These are phyloP conservation scores for Eucalyptus globulus DNA, from an alignment of 345 rosid species.

Conservation along the genomic window DNA sequence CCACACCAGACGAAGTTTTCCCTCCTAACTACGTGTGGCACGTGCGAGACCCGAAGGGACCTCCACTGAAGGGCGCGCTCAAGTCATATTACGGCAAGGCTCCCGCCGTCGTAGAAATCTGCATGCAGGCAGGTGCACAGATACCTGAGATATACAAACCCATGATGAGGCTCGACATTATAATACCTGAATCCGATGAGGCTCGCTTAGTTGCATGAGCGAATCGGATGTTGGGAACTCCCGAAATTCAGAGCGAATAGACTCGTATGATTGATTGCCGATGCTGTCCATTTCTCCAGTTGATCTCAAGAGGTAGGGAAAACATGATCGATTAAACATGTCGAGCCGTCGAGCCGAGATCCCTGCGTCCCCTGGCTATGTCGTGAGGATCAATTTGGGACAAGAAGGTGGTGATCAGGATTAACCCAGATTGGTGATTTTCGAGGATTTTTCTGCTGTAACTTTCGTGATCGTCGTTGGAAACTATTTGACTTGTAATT, in stretches of 20 bases:
- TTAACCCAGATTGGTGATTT: not conserved
- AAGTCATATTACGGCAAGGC: conserved; percentile 82
- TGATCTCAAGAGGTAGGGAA: not conserved
- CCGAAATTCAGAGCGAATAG: not conserved
- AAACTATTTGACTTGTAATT: not conserved
- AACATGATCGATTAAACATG: not conserved
- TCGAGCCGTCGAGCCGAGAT: not conserved
- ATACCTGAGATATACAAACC: conserved; percentile 57
- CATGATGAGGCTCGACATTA: conserved; percentile 94
- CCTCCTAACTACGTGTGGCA: conserved; percentile 85
- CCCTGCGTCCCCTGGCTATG: not conserved
- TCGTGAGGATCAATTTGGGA: not conserved
- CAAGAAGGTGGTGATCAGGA: not conserved
- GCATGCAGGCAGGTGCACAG: conserved; percentile 68
- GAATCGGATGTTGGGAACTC: too few species aligned
- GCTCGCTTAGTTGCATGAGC: conserved; percentile 43
- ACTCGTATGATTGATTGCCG: not conserved
- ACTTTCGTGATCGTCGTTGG: rapidly evolving
- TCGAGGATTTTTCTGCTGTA: not conserved
- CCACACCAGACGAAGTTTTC: conserved; percentile 56
- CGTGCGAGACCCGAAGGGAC: conserved; percentile 53
- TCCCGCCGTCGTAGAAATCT: conserved; percentile 73
- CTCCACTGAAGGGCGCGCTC: conserved; percentile 41
- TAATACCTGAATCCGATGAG: conserved; percentile 69
- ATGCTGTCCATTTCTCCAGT: not conserved